Evolutionary conservation across 306 rosid genomes (phyloP).

Genomic region (Gynostemma pentaphyllum): DNA sequence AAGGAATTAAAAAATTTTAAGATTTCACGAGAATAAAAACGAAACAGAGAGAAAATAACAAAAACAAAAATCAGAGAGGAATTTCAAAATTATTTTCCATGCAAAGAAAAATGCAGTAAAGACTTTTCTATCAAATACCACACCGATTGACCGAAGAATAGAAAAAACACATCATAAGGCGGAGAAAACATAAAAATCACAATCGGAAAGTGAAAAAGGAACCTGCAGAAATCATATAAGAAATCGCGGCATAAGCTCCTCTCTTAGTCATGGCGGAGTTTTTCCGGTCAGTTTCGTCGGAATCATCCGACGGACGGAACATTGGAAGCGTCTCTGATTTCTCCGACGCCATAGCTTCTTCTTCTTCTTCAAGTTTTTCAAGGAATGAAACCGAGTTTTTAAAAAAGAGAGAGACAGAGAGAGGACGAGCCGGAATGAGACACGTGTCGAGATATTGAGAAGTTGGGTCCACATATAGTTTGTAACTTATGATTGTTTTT

Average conservation of each 20-base stretch:
- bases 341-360: conserved; percentile 7
- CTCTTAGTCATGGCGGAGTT: conserved; percentile 32
- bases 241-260: conserved; percentile 56
- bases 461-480: background rate
- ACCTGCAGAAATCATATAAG: conserved; percentile 68
- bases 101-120: background rate
- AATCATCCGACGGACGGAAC: conserved; percentile 2
- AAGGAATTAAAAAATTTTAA: background rate
- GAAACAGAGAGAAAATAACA: background rate
- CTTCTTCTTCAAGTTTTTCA: background rate
- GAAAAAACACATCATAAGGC: too few species aligned
- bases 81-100: background rate
- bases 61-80: background rate
- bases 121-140: background rate
- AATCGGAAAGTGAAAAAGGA: background rate
- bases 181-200: background rate
- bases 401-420: background rate
- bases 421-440: background rate
- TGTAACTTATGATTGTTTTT: background rate
- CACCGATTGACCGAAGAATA: too few species aligned
- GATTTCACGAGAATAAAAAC: background rate
- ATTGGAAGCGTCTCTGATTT: conserved; percentile 24
- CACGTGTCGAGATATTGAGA: background rate
- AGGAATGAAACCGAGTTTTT: background rate
- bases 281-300: conserved; percentile 18